phyloP scores from a whole-genome alignment of 2,329 filamentous ascomycete species.

The Phyllosticta citribraziliensis region DNA sequence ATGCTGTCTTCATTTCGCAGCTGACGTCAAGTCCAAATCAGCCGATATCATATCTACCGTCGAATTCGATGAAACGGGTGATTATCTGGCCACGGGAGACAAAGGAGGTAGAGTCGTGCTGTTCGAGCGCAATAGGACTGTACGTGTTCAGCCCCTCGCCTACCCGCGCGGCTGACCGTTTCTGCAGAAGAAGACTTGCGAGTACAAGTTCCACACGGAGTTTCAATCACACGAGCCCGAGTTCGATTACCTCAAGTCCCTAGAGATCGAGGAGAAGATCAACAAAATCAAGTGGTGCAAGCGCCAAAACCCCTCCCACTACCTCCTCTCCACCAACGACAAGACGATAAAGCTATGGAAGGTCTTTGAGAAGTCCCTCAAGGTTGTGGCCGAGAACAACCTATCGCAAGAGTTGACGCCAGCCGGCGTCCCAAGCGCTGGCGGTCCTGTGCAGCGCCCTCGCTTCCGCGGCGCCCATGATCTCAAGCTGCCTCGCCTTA shows the following conservation, averaged over 20 bases:
- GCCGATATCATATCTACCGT: constrained; percentile 89
- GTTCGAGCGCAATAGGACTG: constrained; percentile 92
- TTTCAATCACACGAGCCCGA: constrained; percentile 99
- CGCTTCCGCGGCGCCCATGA: constrained; percentile 73
- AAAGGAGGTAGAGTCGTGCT: constrained; percentile 78
- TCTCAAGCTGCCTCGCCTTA: constrained; percentile 88
- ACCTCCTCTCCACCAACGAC: constrained; percentile 95
- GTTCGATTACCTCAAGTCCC: constrained; percentile 97
- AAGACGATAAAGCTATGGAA: constrained; percentile 99
- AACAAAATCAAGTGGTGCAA: constrained; percentile 99
- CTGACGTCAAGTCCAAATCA: constrained; percentile 44
- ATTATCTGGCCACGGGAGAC: constrained; percentile 83
- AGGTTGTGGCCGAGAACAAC: constrained; percentile 98
- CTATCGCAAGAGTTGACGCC: constrained; percentile 90
- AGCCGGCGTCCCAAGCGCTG: constrained; percentile 59
- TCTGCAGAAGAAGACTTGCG: constrained; percentile 93
- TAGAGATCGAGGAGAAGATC: constrained; percentile 99
- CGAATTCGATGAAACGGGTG: constrained; percentile 82
- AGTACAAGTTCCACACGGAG: constrained; percentile 99
- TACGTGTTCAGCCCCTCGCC: constrained; percentile 36
- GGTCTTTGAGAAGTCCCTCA: constrained; percentile 97
- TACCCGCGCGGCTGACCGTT: constrained; percentile 7
- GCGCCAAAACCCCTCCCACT: constrained; percentile 96
- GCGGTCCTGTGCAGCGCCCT: constrained; percentile 65
- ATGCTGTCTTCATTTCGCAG: constrained; percentile 2